A percentile compares a stretch with the other conserved stretches of the same genome.
These are phyloP conservation scores for Xanthoceras sorbifolium DNA, from an alignment of 345 rosid genomes.

Conservation along the genomic window DNA sequence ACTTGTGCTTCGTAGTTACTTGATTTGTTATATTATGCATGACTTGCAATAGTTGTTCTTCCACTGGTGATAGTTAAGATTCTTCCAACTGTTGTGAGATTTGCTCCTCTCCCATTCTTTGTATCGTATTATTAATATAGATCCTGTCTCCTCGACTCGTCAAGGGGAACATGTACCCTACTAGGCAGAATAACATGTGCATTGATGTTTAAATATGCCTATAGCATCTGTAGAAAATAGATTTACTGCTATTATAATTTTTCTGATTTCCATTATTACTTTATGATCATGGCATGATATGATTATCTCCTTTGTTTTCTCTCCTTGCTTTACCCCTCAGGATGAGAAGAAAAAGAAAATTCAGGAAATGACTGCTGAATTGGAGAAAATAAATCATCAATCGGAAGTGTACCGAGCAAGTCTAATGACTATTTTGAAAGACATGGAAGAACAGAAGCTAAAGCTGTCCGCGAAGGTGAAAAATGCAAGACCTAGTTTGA, in stretches of 20 bases:
- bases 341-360: constrained; percentile 73
- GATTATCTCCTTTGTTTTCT: background rate
- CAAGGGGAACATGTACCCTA: background rate
- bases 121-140: background rate
- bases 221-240: background rate
- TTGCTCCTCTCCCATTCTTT: background rate
- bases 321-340: constrained; percentile 30
- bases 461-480: constrained; percentile 84
- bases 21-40: background rate
- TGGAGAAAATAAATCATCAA: constrained; percentile 63
- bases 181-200: background rate
- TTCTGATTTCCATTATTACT: background rate
- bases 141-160: background rate
- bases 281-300: constrained; percentile 5
- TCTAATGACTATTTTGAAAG: constrained; percentile 70
- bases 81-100: background rate
- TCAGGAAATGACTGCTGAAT: constrained; percentile 54
- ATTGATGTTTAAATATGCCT: background rate
- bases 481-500: constrained; percentile 76
- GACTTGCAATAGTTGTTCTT: background rate
- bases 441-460: constrained; percentile 86
- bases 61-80: background rate
- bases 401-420: constrained; percentile 72
- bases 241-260: background rate
- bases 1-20: background rate